A percentile compares a stretch with the other conserved stretches of the same genome.
Evolutionary conservation across 2,329 filamentous ascomycete species (phyloP).

Genomic region (Fusarium sacchari): DNA sequence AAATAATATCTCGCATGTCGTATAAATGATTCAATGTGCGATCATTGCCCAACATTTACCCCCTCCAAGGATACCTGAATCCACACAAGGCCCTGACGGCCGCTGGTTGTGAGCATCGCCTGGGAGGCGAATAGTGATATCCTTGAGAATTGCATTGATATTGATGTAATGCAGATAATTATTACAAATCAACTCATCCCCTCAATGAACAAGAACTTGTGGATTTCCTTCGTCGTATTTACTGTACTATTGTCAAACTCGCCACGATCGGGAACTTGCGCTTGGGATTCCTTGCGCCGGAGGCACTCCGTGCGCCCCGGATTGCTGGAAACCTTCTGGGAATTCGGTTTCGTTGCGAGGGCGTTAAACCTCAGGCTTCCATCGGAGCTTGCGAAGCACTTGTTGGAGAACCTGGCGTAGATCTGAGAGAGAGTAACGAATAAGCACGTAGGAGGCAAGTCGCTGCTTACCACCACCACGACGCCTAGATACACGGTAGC

Average conservation of each 20-base stretch:
- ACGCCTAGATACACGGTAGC: background rate
- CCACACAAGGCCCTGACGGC: background rate
- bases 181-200: constrained; percentile 29
- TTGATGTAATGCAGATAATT: constrained; percentile 17
- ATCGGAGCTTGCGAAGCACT: background rate
- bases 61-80: background rate
- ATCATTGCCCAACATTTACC: background rate
- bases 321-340: background rate
- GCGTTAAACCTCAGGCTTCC: constrained; percentile 15
- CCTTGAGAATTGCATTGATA: background rate
- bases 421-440: constrained; percentile 20
- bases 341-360: constrained; percentile 23
- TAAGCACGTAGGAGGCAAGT: background rate
- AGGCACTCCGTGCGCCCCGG: background rate
- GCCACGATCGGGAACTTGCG: constrained; percentile 29
- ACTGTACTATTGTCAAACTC: constrained; percentile 8
- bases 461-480: background rate
- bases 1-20: background rate
- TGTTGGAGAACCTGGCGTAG: constrained; percentile 23
- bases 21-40: background rate
- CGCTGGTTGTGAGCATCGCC: background rate
- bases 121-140: background rate
- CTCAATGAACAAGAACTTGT: constrained; percentile 9
- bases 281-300: background rate
- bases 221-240: background rate